Evolutionary conservation across 495 filamentous ascomycete genomes (phyloP).

Genomic region (Penicillium riverlandense): DNA sequence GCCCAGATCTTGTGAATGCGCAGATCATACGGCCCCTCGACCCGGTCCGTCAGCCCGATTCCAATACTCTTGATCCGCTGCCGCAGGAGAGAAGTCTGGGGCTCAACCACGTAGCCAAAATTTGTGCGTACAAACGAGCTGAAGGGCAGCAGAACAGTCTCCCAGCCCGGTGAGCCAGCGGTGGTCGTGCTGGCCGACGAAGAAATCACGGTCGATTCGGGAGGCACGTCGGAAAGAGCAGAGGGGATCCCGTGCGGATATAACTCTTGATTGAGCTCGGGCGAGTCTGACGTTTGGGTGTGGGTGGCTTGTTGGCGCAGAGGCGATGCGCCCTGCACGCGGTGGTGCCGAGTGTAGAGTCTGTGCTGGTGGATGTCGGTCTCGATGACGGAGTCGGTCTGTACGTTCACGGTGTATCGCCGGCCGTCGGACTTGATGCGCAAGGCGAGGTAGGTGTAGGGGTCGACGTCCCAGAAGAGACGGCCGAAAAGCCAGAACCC

Average conservation of each 20-base stretch:
- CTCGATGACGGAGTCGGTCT: conserved; percentile 85
- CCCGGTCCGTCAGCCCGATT: conserved; percentile 79
- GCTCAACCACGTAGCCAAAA: conserved; percentile 81
- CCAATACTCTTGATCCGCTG: conserved; percentile 81
- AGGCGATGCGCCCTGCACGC: conserved; percentile 15
- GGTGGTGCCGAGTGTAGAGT: conserved; percentile 65
- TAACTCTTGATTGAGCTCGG: conserved; percentile 13
- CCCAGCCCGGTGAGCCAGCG: conserved; percentile 70
- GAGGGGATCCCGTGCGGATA: conserved; percentile 26
- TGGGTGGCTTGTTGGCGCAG: conserved; percentile 3
- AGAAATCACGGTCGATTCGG: conserved; percentile 32
- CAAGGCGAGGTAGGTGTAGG: conserved; percentile 78
- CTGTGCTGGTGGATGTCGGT: conserved; percentile 95
- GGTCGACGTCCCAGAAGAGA: conserved; percentile 79
- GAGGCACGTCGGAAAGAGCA: conserved; percentile 32
- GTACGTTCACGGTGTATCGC: conserved; percentile 90
- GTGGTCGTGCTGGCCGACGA: conserved; percentile 24
- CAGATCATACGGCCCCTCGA: conserved; percentile 80
- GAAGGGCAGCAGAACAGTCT: conserved; percentile 84
- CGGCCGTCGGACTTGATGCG: conserved; percentile 88
- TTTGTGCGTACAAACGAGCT: conserved; percentile 93
- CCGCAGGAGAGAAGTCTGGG: conserved; percentile 77
- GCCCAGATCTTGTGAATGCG: conserved; percentile 81
- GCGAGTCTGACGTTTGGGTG: conserved; percentile 11
- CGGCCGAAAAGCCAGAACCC: conserved; percentile 68